These are phyloP conservation scores for Fusarium nanum DNA, from an alignment of 2,329 filamentous ascomycete genomes.

Conservation along the genomic window DNA sequence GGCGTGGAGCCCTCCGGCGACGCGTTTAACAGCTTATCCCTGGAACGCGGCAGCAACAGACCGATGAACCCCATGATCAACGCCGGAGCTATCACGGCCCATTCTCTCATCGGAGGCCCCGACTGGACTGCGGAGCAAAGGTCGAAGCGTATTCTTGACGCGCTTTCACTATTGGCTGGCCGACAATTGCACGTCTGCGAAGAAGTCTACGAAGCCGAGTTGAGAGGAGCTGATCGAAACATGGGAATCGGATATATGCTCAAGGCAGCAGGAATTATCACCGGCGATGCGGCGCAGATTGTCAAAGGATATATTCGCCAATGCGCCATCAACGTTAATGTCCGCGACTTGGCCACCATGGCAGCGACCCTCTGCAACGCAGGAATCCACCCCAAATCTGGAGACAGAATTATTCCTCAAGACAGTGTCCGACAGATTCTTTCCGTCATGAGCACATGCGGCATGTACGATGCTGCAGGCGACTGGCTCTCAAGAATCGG, in stretches of 20 bases:
- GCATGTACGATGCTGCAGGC: constrained; percentile 56
- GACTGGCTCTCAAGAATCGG: constrained; percentile 55
- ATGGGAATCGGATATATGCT: constrained; percentile 56
- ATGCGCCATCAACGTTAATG: constrained; percentile 56
- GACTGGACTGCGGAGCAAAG: constrained; percentile 51
- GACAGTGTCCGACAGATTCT: constrained; percentile 54
- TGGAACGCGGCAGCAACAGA: constrained; percentile 48
- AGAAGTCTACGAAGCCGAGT: constrained; percentile 54
- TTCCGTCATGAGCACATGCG: constrained; percentile 57
- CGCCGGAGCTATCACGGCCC: constrained; percentile 51
- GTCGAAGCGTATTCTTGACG: constrained; percentile 51
- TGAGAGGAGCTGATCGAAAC: constrained; percentile 51
- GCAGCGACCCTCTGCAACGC: constrained; percentile 54
- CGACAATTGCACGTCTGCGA: constrained; percentile 53
- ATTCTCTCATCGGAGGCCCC: constrained; percentile 48
- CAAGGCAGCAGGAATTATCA: constrained; percentile 54
- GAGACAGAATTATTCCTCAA: constrained; percentile 51
- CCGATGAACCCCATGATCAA: constrained; percentile 55
- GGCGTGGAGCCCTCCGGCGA: constrained; percentile 56
- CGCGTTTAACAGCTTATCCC: constrained; percentile 52
- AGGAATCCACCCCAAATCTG: constrained; percentile 51
- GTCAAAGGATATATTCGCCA: constrained; percentile 56
- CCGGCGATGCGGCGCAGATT: constrained; percentile 50
- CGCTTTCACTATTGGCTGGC: constrained; percentile 52
- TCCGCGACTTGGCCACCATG: constrained; percentile 55